phyloP scores from a whole-genome alignment of 345 rosid species.

The Citrus cavaleriei region DNA sequence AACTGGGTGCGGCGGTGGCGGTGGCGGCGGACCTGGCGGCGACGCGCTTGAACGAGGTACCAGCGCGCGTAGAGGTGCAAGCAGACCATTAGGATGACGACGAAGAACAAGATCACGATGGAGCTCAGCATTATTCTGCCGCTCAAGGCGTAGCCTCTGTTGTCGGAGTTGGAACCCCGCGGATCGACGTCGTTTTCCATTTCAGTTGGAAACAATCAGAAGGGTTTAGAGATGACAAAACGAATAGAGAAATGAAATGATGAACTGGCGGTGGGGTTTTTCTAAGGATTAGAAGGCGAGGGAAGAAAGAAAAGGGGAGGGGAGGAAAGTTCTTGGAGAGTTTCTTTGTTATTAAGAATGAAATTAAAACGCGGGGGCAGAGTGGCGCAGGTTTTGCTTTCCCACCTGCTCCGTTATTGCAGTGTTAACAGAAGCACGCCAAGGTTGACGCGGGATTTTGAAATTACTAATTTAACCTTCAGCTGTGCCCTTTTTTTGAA shows the following conservation, averaged over 20 bases:
- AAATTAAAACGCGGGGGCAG: background rate
- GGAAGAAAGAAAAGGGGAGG: background rate
- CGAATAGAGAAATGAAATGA: background rate
- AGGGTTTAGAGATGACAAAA: background rate
- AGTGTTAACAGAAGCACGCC: conserved; percentile 32
- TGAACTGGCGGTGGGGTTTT: background rate
- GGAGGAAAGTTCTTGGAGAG: conserved; percentile 33
- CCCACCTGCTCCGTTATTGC: background rate
- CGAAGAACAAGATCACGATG: conserved; percentile 64
- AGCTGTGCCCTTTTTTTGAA: too few species aligned
- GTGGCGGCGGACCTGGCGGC: conserved; percentile 44
- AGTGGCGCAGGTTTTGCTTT: background rate
- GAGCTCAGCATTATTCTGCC: conserved; percentile 75
- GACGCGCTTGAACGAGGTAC: conserved; percentile 64
- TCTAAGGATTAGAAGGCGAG: background rate
- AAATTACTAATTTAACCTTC: conserved; percentile 14
- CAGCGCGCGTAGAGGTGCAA: conserved; percentile 94
- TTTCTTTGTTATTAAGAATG: conserved; percentile 9
- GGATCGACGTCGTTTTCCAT: background rate
- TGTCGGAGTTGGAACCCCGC: too few species aligned
- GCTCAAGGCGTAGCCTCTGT: conserved; percentile 44
- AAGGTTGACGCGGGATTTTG: conserved; percentile 28
- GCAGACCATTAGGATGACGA: conserved; percentile 54
- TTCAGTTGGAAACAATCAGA: background rate
- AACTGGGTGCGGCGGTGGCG: conserved; percentile 41